Evolutionary conservation across 1,284 basidiomycete genomes (phyloP).

Genomic region (Dichomitus squalens): DNA sequence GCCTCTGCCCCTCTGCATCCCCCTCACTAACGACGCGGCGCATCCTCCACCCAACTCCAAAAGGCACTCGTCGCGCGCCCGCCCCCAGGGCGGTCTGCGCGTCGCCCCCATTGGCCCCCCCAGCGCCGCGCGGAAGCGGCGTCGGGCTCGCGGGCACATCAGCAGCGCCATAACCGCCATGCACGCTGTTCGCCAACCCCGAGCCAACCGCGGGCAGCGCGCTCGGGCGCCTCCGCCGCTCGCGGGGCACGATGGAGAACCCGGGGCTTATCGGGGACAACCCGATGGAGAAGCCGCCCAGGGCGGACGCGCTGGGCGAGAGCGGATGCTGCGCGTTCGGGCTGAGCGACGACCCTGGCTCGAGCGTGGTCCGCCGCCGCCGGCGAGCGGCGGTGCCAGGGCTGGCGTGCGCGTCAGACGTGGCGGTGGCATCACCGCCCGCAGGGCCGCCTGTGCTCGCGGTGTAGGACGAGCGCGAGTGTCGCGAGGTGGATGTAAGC

Average conservation of each 20-base stretch:
- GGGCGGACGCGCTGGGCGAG: constrained; percentile 31
- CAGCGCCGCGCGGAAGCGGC: constrained; percentile 28
- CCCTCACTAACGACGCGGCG: constrained; percentile 29
- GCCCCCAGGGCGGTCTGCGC: constrained; percentile 34
- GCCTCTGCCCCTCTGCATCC: constrained; percentile 11
- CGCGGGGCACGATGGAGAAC: constrained; percentile 61
- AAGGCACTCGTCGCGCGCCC: constrained; percentile 1
- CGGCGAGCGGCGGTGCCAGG: constrained; percentile 7
- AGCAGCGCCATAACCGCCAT: constrained; percentile 32
- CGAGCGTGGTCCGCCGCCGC: constrained; percentile 24
- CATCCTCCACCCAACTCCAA: constrained; percentile 11
- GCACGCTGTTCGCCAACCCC: background rate
- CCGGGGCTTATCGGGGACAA: constrained; percentile 74
- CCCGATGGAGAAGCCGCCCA: constrained; percentile 68
- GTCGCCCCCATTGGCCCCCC: constrained; percentile 38
- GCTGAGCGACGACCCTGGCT: constrained; percentile 12
- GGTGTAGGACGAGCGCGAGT: constrained; percentile 22
- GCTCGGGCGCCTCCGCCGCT: constrained; percentile 42
- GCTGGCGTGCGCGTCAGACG: background rate
- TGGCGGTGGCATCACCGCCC: background rate
- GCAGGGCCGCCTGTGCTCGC: constrained; percentile 2
- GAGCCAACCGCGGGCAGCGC: background rate
- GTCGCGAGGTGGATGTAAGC: constrained; percentile 15
- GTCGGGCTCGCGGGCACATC: constrained; percentile 29
- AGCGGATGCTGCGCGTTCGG: constrained; percentile 23